phyloP scores from a whole-genome alignment of 805 yeast genomes.

The Cyberlindnera galapagoensis region DNA sequence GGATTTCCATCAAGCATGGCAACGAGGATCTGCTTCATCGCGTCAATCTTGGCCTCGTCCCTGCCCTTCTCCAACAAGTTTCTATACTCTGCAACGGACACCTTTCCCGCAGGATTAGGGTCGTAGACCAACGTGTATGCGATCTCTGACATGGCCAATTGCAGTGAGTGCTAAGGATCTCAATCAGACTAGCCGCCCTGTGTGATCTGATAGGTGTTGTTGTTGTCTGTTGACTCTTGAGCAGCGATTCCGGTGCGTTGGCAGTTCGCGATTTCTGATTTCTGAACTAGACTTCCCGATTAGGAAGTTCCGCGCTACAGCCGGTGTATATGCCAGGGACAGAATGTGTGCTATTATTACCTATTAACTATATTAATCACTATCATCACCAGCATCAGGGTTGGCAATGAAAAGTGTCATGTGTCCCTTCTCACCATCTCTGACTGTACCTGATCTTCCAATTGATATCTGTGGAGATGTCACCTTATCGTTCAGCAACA shows the following conservation, averaged over 20 bases:
- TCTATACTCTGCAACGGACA: slow-evolving; percentile 65
- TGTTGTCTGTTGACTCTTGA: too few species aligned
- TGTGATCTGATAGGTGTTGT: too few species aligned
- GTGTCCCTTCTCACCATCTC: slow-evolving; percentile 28
- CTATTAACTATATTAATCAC: slow-evolving; percentile 5
- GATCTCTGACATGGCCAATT: slow-evolving; percentile 22
- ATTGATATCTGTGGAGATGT: slow-evolving; percentile 19
- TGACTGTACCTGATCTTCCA: slow-evolving; percentile 30
- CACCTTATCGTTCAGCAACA: slow-evolving; percentile 15
- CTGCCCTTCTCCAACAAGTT: slow-evolving; percentile 78
- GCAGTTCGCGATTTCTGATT: too few species aligned
- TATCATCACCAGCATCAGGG: slow-evolving; percentile 44
- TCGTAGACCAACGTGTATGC: slow-evolving; percentile 81
- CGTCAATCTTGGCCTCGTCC: slow-evolving; percentile 80
- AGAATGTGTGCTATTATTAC: too few species aligned
- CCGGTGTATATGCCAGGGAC: too few species aligned
- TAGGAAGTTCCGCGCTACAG: too few species aligned
- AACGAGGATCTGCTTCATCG: slow-evolving; percentile 83
- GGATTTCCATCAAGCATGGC: slow-evolving; percentile 90
- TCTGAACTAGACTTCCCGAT: too few species aligned
- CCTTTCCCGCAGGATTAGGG: slow-evolving; percentile 55
- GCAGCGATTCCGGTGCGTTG: too few species aligned
- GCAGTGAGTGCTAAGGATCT: too few species aligned
- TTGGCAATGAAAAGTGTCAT: slow-evolving; percentile 51
- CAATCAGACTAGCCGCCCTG: too few species aligned